These are phyloP conservation scores for Exobasidium cylindrosporum DNA, from an alignment of 1,284 basidiomycete genomes.

Conservation along the genomic window DNA sequence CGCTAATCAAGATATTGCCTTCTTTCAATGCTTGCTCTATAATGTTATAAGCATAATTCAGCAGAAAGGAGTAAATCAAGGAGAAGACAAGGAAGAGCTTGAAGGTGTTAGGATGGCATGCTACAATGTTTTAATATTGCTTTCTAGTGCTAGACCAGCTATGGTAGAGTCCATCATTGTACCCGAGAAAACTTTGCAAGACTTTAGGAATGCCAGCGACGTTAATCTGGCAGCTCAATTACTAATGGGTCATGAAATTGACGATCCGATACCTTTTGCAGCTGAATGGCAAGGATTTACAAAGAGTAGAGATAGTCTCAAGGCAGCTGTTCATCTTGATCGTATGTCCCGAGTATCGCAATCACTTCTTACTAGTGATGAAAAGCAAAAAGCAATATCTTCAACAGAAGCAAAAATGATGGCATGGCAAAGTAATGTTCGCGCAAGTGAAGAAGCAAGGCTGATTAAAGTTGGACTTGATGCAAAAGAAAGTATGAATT, in stretches of 20 bases:
- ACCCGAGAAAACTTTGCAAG: conserved; percentile 11
- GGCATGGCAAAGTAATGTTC: conserved; percentile 36
- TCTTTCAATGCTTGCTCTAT: conserved; percentile 39
- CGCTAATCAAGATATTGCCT: conserved; percentile 25
- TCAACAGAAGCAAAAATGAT: conserved; percentile 34
- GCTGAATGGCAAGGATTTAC: conserved; percentile 27
- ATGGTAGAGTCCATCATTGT: conserved; percentile 21
- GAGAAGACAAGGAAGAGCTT: conserved; percentile 22
- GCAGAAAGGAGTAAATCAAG: background rate
- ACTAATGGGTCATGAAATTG: background rate
- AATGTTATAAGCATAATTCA: conserved; percentile 18
- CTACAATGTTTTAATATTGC: background rate
- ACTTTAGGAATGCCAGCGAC: conserved; percentile 12
- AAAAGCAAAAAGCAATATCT: conserved; percentile 24
- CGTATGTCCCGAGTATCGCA: conserved; percentile 32
- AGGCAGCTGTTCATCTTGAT: conserved; percentile 38
- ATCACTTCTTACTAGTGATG: conserved; percentile 28
- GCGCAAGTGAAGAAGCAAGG: conserved; percentile 27
- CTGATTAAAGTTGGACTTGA: conserved; percentile 38
- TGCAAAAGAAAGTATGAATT: conserved; percentile 31
- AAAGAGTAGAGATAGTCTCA: conserved; percentile 31
- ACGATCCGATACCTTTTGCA: conserved; percentile 11
- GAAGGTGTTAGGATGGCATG: conserved; percentile 25
- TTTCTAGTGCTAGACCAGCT: conserved; percentile 18
- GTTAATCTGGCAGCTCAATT: background rate